Conservation (phyloP, 108 stramenopile species). For the Seminavis robusta region DNA sequence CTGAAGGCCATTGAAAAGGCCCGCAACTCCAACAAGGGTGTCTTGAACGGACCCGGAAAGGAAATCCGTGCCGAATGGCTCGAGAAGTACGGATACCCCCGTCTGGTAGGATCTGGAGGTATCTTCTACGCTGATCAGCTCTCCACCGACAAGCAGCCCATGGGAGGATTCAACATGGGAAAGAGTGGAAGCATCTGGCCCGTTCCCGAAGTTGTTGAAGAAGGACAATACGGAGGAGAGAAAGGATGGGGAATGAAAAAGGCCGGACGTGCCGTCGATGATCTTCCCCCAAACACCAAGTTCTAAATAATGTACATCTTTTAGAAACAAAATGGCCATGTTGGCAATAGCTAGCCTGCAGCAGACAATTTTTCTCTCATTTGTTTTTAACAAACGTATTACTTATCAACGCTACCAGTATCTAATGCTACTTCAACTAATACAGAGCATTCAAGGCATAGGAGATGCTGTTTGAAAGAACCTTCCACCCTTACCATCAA, state of each 20-base stretch:
- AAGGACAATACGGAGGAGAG: conserved; percentile 72
- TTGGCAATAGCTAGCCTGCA: no score
- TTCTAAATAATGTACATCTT: no score
- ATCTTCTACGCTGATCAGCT: conserved; percentile 90
- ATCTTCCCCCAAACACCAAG: conserved; percentile 61
- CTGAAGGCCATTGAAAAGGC: conserved; percentile 82
- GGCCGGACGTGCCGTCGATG: conserved; percentile 73
- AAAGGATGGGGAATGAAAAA: conserved; percentile 94
- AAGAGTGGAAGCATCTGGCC: conserved; percentile 85
- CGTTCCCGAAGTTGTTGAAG: conserved; percentile 69
- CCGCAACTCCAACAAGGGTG: conserved; percentile 60
- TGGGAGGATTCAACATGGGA: conserved; percentile 93
- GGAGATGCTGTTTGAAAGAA: no score
- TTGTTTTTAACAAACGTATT: no score
- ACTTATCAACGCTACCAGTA: no score
- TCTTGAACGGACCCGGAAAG: conserved; percentile 64
- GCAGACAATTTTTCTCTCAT: no score
- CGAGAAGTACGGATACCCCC: conserved; percentile 87
- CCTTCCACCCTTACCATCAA: no score
- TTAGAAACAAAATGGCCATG: no score
- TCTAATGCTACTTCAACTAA: no score
- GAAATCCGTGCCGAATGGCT: conserved; percentile 76
- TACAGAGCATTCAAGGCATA: no score
- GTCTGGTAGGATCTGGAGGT: conserved; percentile 83
- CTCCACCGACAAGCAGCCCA: conserved; percentile 78